A percentile compares a stretch with the other conserved stretches of the same genome.
These are phyloP conservation scores for Saccharomyces hybrid DNA, from an alignment of 1,139 yeast genomes.

Conservation along the genomic window DNA sequence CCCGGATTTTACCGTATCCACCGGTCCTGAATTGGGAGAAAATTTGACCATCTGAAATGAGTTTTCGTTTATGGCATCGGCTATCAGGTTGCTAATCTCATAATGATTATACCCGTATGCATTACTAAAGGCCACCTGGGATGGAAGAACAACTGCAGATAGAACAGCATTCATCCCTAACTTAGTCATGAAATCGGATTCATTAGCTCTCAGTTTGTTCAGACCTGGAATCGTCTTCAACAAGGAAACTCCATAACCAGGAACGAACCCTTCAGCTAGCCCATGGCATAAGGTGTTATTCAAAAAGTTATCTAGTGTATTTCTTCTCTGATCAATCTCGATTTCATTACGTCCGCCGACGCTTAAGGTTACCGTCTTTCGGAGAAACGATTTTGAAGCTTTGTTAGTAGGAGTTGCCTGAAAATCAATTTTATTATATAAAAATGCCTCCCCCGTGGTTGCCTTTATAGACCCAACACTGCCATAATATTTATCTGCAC, in stretches of 20 bases:
- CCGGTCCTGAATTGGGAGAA: background rate
- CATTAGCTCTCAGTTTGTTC: background rate
- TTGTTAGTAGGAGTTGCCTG: slow-evolving; percentile 6
- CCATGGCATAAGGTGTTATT: slow-evolving; percentile 25
- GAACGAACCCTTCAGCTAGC: slow-evolving; percentile 24
- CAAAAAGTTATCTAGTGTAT: slow-evolving; percentile 21
- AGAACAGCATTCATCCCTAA: slow-evolving; percentile 15
- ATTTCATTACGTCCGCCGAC: slow-evolving; percentile 27
- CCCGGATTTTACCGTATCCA: slow-evolving; percentile 12
- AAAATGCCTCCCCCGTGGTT: slow-evolving; percentile 29
- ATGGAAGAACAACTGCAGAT: slow-evolving; percentile 10
- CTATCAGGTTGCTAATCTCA: slow-evolving; percentile 10
- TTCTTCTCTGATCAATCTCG: slow-evolving; percentile 27
- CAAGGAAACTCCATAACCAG: slow-evolving; percentile 21
- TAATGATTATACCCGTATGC: slow-evolving; percentile 12
- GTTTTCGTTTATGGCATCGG: slow-evolving; percentile 13
- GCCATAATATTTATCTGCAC: slow-evolving; percentile 24
- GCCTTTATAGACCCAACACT: slow-evolving; percentile 26
- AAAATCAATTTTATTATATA: slow-evolving; percentile 18
- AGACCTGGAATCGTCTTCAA: slow-evolving; percentile 18
- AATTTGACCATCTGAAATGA: background rate
- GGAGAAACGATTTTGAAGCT: slow-evolving; percentile 11
- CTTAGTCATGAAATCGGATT: slow-evolving; percentile 4
- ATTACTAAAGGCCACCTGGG: slow-evolving; percentile 15
- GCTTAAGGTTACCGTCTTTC: slow-evolving; percentile 24